A percentile compares a stretch with the other conserved stretches of the same genome.
Conservation (phyloP, 1,284 basidiomycete species). For the Naganishia sp. region DNA sequence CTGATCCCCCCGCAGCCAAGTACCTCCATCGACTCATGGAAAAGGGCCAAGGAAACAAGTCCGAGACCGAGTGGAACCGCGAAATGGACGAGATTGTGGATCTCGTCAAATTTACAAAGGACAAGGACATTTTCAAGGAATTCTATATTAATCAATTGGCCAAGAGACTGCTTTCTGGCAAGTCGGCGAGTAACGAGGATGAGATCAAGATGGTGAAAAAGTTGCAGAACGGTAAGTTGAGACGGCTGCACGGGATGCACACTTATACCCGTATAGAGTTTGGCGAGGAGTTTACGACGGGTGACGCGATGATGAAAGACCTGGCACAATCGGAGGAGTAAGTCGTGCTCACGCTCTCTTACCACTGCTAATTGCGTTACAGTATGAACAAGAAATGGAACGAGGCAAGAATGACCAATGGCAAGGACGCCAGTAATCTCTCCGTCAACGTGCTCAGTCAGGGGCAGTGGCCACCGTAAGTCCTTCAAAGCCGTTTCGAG, state of each 20-base stretch:
- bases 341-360: conserved; percentile 26
- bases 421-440: conserved; percentile 53
- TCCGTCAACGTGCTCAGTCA: conserved; percentile 60
- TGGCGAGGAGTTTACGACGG: conserved; percentile 55
- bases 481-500: conserved; percentile 12
- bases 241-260: neutral
- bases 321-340: conserved; percentile 52
- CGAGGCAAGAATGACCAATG: conserved; percentile 49
- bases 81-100: conserved; percentile 74
- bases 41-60: conserved; percentile 72
- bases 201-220: conserved; percentile 86
- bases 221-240: conserved; percentile 73
- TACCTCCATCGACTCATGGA: conserved; percentile 83
- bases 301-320: conserved; percentile 56
- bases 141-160: conserved; percentile 91
- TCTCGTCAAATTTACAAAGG: conserved; percentile 79
- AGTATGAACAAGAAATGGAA: conserved; percentile 57
- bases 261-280: conserved; percentile 41
- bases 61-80: conserved; percentile 69
- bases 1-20: conserved; percentile 62
- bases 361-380: neutral
- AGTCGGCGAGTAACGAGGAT: conserved; percentile 86
- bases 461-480: conserved; percentile 60
- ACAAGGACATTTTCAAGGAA: conserved; percentile 90
- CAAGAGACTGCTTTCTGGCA: conserved; percentile 80